Conservation (phyloP, 768 basidiomycete genomes). For the Nevesoporus exiguus region DNA sequence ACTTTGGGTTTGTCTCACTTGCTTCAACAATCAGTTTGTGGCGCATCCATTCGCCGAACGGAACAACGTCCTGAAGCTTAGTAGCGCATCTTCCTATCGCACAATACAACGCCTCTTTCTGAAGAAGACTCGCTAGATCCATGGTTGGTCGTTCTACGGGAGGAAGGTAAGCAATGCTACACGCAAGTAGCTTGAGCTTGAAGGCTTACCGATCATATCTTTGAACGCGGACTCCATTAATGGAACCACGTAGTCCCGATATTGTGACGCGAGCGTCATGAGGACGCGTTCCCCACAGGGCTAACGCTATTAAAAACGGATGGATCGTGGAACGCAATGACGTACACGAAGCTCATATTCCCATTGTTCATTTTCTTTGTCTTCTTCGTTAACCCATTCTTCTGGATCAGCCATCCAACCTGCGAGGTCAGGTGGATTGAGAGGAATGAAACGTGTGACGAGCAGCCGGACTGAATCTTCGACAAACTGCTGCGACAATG, state of each 20-base stretch:
- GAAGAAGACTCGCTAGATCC: constrained; percentile 59
- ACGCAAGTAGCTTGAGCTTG: not conserved
- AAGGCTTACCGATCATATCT: constrained; percentile 50
- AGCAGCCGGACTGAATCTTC: constrained; percentile 72
- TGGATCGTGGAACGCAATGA: constrained; percentile 7
- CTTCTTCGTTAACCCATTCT: constrained; percentile 90
- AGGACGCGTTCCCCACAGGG: constrained; percentile 93
- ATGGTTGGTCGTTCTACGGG: constrained; percentile 41
- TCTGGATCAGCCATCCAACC: constrained; percentile 88
- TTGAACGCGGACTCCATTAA: constrained; percentile 59
- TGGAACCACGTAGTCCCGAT: constrained; percentile 64
- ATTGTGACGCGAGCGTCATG: constrained; percentile 71
- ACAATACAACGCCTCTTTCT: constrained; percentile 87
- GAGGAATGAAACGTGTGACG: constrained; percentile 79
- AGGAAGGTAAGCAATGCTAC: not conserved
- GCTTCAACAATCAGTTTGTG: constrained; percentile 59
- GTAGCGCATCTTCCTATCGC: constrained; percentile 80
- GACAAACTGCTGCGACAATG: constrained; percentile 65
- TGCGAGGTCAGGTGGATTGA: constrained; percentile 78
- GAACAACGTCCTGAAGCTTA: constrained; percentile 57
- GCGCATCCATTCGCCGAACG: constrained; percentile 69
- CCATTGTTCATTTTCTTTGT: constrained; percentile 89
- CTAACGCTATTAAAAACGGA: constrained; percentile 37
- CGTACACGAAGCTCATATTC: constrained; percentile 87
- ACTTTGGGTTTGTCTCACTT: constrained; percentile 58